Percentiles rank a stretch among this genome's conserved stretches.
These are phyloP conservation scores for Kwoniella bestiolae DNA, from an alignment of 768 basidiomycete genomes.

Conservation along the genomic window DNA sequence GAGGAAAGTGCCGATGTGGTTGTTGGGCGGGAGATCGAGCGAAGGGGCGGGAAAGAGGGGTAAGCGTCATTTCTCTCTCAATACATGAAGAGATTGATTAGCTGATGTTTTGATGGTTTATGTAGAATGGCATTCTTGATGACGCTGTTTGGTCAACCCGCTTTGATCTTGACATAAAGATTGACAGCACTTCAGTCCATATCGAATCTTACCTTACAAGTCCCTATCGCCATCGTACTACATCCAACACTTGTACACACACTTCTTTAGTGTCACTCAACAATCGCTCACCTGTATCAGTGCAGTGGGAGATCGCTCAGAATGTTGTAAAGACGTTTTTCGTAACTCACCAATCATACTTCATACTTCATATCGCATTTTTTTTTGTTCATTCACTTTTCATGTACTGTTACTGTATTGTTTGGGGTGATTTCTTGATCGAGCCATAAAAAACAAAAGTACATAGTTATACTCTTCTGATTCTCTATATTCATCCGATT, in stretches of 20 bases:
- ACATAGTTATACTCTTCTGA: too few relatives aligned
- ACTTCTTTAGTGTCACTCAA: slow-evolving; percentile 2
- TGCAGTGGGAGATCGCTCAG: not conserved
- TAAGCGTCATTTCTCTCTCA: slow-evolving; percentile 23
- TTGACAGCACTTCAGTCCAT: too few relatives aligned
- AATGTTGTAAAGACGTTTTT: not conserved
- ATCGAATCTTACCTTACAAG: not conserved
- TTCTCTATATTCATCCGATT: too few relatives aligned
- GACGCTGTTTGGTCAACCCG: slow-evolving; percentile 53
- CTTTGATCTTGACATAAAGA: slow-evolving; percentile 53
- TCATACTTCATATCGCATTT: too few relatives aligned
- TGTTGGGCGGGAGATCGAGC: slow-evolving; percentile 44
- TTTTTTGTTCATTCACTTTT: too few relatives aligned
- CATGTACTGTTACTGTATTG: too few relatives aligned
- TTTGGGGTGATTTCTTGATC: too few relatives aligned
- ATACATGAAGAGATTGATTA: not conserved
- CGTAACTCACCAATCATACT: too few relatives aligned
- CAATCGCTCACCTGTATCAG: not conserved
- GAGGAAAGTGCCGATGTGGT: slow-evolving; percentile 47
- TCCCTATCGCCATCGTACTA: not conserved
- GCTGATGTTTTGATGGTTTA: not conserved
- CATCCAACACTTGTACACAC: slow-evolving; percentile 1
- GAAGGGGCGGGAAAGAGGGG: slow-evolving; percentile 49
- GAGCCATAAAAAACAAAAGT: too few relatives aligned
- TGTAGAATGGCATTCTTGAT: slow-evolving; percentile 49